These are phyloP conservation scores for Prillingera fragicola DNA, from an alignment of 1,284 basidiomycete genomes.

Conservation along the genomic window DNA sequence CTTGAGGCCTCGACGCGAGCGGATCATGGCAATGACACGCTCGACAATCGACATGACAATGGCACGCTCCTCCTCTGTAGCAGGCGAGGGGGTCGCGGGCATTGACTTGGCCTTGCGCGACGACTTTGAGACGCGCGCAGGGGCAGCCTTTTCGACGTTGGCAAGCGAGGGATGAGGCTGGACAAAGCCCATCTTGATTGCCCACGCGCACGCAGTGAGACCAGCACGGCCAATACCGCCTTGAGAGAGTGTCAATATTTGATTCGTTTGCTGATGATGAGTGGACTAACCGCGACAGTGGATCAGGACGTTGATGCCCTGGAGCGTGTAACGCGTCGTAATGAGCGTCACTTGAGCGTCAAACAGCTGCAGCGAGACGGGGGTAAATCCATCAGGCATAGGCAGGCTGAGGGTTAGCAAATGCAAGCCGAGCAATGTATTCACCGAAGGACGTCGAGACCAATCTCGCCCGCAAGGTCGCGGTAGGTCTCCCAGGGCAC, in stretches of 20 bases:
- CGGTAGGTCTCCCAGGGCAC: conserved; percentile 75
- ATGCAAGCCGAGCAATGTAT: conserved; percentile 15
- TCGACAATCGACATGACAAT: conserved; percentile 59
- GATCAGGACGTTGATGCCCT: conserved; percentile 68
- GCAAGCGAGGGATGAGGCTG: conserved; percentile 40
- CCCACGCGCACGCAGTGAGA: conserved; percentile 86
- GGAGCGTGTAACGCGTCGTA: conserved; percentile 68
- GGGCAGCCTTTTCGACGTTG: conserved; percentile 3
- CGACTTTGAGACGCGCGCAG: neutral
- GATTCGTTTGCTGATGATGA: neutral
- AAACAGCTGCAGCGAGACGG: conserved; percentile 59
- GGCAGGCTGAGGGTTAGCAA: conserved; percentile 59
- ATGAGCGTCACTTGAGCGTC: conserved; percentile 67
- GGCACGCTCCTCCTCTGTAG: conserved; percentile 50
- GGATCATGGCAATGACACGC: conserved; percentile 65
- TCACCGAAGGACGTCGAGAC: conserved; percentile 68
- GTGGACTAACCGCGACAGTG: conserved; percentile 73
- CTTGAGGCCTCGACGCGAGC: conserved; percentile 70
- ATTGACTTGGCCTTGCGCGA: conserved; percentile 6
- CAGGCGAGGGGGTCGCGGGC: conserved; percentile 3
- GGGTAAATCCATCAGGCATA: conserved; percentile 84
- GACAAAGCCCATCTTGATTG: conserved; percentile 78
- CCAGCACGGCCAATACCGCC: conserved; percentile 87
- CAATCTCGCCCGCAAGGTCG: conserved; percentile 57
- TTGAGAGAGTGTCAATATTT: no score